Conservation (phyloP, 441 rosid genomes). For the Arabidopsis lyrata region DNA sequence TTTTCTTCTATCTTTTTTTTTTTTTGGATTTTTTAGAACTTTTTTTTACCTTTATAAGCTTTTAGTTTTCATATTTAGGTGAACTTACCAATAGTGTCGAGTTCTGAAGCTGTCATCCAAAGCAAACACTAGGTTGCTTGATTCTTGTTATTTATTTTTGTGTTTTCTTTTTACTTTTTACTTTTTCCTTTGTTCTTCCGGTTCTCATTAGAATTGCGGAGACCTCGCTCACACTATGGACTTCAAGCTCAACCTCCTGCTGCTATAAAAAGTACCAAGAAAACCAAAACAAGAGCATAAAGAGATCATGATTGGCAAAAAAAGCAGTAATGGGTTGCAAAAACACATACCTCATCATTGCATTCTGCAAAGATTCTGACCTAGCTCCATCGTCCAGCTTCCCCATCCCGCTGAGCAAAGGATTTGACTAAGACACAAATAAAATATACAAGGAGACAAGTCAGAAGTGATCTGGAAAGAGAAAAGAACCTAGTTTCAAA, state of each 20-base stretch:
- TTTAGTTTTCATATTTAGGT: constrained; percentile 20
- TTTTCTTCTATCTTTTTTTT: neutral
- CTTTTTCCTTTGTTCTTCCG: constrained; percentile 8
- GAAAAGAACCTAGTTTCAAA: constrained; percentile 40
- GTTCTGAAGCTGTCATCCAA: constrained; percentile 25
- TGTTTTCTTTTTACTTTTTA: neutral
- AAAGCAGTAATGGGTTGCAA: constrained; percentile 33
- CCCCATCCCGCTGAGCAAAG: constrained; percentile 48
- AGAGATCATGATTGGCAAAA: constrained; percentile 50
- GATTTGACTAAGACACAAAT: constrained; percentile 47
- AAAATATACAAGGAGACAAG: constrained; percentile 13
- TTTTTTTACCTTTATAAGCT: neutral
- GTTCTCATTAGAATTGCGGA: neutral
- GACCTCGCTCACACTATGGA: constrained; percentile 45
- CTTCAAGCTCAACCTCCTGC: constrained; percentile 59
- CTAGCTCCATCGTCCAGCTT: constrained; percentile 60
- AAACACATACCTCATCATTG: constrained; percentile 63
- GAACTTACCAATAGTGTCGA: constrained; percentile 36
- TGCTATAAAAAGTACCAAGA: constrained; percentile 32
- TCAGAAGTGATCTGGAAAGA: constrained; percentile 37
- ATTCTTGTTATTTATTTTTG: constrained; percentile 33
- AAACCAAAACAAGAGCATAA: constrained; percentile 45
- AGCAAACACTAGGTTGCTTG: constrained; percentile 24
- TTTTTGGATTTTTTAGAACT: neutral
- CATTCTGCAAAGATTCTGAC: constrained; percentile 72